Evolutionary conservation across 2,329 filamentous ascomycete species (phyloP).

Genomic region (Colletotrichum cereale): DNA sequence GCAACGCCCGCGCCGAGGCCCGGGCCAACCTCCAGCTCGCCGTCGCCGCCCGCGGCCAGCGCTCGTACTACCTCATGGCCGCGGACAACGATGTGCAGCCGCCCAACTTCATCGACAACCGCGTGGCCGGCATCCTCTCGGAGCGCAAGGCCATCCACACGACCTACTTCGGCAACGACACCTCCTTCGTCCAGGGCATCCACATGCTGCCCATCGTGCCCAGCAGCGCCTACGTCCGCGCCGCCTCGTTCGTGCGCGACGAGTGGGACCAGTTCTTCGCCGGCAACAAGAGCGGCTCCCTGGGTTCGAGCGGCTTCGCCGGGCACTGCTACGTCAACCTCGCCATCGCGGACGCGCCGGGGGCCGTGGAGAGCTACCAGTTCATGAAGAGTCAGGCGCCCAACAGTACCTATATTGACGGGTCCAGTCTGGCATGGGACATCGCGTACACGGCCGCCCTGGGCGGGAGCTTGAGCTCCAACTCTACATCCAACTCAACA

Average conservation of each 20-base stretch:
- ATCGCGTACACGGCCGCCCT: slow-evolving; percentile 30
- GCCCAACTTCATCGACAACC: slow-evolving; percentile 70
- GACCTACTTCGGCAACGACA: slow-evolving; percentile 77
- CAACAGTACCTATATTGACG: slow-evolving; percentile 4
- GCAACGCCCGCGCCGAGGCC: slow-evolving; percentile 79
- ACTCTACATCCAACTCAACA: slow-evolving; percentile 2
- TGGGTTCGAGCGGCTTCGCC: slow-evolving; percentile 82
- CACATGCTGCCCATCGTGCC: slow-evolving; percentile 80
- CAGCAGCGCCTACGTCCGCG: slow-evolving; percentile 71
- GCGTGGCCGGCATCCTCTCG: slow-evolving; percentile 68
- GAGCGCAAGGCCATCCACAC: slow-evolving; percentile 90
- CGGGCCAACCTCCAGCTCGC: slow-evolving; percentile 81
- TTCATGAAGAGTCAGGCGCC: slow-evolving; percentile 27
- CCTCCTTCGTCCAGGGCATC: slow-evolving; percentile 71
- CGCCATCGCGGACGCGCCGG: slow-evolving; percentile 69
- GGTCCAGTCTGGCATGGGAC: slow-evolving; percentile 24
- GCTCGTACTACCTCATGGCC: slow-evolving; percentile 80
- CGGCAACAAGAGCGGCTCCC: slow-evolving; percentile 55
- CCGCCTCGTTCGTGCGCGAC: slow-evolving; percentile 73
- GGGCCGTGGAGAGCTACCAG: slow-evolving; percentile 28
- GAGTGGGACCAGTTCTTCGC: slow-evolving; percentile 70
- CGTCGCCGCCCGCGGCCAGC: slow-evolving; percentile 75
- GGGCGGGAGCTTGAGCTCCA: slow-evolving; percentile 20
- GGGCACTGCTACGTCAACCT: slow-evolving; percentile 82
- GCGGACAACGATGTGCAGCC: slow-evolving; percentile 74